A percentile compares a stretch with the other conserved stretches of the same genome.
These are phyloP conservation scores for Zizania palustris DNA, from an alignment of 202 grass and related monocot species.

Conservation along the genomic window DNA sequence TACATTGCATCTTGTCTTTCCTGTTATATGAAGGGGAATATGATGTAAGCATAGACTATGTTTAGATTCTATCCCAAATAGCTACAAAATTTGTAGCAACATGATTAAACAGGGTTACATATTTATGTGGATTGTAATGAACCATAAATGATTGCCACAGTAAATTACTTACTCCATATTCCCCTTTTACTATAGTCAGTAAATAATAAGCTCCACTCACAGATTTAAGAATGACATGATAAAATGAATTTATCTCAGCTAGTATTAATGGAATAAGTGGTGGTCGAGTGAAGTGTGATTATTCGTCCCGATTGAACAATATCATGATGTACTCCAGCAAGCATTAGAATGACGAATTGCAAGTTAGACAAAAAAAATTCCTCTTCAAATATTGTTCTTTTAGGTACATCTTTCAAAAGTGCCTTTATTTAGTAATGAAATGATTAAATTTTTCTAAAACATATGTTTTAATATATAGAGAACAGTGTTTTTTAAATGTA, in stretches of 20 bases:
- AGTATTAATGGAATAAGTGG: background rate
- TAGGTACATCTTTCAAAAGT: background rate
- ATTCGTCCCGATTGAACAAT: background rate
- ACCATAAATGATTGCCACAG: background rate
- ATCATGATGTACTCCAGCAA: background rate
- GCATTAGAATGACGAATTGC: background rate
- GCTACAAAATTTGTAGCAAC: background rate
- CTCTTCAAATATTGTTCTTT: background rate
- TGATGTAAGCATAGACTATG: background rate
- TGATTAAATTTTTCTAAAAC: background rate
- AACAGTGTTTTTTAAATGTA: background rate
- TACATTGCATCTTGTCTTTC: constrained; percentile 99
- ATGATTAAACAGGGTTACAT: background rate
- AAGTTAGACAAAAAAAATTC: background rate
- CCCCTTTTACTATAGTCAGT: constrained; percentile 17
- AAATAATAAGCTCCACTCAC: background rate
- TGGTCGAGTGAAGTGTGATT: background rate
- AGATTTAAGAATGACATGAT: background rate
- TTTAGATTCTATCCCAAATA: background rate
- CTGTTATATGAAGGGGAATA: constrained; percentile 43
- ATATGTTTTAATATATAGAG: too few relatives aligned
- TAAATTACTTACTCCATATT: background rate
- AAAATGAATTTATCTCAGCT: background rate
- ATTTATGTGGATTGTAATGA: background rate
- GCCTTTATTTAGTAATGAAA: constrained; percentile 2